Base-by-base conservation (phyloP, 306 rosid genomes). In the Lotus japonicus region DNA sequence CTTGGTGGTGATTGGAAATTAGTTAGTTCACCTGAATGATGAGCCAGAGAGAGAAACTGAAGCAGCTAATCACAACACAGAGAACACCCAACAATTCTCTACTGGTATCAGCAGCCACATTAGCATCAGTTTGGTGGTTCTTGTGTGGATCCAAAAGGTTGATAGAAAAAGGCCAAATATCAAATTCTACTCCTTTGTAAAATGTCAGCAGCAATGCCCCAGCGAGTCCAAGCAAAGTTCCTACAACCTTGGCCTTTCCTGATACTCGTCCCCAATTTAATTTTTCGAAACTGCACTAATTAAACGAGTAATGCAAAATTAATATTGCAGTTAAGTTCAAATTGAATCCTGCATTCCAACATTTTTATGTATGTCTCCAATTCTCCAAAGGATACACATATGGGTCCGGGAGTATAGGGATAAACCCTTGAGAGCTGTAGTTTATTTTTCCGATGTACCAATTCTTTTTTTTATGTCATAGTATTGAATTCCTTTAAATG, bases 191-290 rank as follows among this genome's bases (percentile, higher is more conserved):
- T 2, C 92, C 96, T 69, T 71, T 82, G 64, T 80, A 81, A 44
- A 86, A 71, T 1, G 89, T 79, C 9, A 89, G 43, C 5, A 89
- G 2, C 84, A 84, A 74, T 38, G 96, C 89, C 63, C 92, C 96
- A 42, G 77, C 85, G 17, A 89, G 76, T 54, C 96, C 89, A 15
- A 80, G 9, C 19, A 82, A 21, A 10, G 96, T 62, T 62, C 92
- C 96, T 35, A 58, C 0, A 68, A 84, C 71, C 72, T 84, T 89
- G 0, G 88, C 85, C 70, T 80, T 79, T 41, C 96, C 96, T 6
- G 72, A 38, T 15, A 35, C 16, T 45, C 56, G 74, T 58, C 80
- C 51, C 18, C 81, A 41, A n/a, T 84, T 78, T 66, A 84, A n/a
- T 45, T 26, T 78, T 70, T 88, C 56, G 1, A 64, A 45, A 13